Evolutionary conservation across 116 monocot species (phyloP).

Genomic region (Posidonia oceanica): DNA sequence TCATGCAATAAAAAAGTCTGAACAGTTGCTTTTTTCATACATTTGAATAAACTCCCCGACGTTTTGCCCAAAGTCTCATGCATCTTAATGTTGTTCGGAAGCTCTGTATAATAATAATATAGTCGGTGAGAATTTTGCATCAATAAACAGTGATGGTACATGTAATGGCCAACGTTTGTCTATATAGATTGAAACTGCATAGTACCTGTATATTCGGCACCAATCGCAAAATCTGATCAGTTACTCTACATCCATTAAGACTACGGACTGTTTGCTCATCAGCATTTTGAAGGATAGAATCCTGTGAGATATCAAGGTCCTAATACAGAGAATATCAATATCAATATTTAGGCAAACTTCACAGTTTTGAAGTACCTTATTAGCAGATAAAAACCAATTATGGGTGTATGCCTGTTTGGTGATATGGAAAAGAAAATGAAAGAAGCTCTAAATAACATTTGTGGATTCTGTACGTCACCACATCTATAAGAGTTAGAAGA

Average conservation of each 20-base stretch:
- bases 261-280: conserved; percentile 96
- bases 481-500: too few relatives aligned
- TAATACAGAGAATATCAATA: conserved; percentile 10
- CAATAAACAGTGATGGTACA: not conserved
- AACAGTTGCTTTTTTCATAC: conserved; percentile 19
- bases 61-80: conserved; percentile 94
- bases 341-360: not conserved
- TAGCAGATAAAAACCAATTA: too few relatives aligned
- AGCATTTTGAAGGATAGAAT: conserved; percentile 82
- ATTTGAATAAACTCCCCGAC: conserved; percentile 96
- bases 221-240: conserved; percentile 75
- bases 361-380: too few relatives aligned
- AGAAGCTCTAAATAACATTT: too few relatives aligned
- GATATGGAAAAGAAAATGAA: too few relatives aligned
- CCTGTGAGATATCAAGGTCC: conserved; percentile 89
- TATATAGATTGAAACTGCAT: not conserved
- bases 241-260: conserved; percentile 95
- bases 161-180: too few relatives aligned
- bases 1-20: conserved; percentile 2
- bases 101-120: conserved; percentile 35
- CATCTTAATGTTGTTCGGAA: conserved; percentile 91
- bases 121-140: not conserved
- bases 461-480: too few relatives aligned
- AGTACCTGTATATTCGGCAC: conserved; percentile 86
- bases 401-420: too few relatives aligned